Evolutionary conservation across 371 early-diverging fungal genomes (phyloP), one percentile per base, ranked within the genome.

Genomic region (Thermomucor indicae-seudaticae): DNA sequence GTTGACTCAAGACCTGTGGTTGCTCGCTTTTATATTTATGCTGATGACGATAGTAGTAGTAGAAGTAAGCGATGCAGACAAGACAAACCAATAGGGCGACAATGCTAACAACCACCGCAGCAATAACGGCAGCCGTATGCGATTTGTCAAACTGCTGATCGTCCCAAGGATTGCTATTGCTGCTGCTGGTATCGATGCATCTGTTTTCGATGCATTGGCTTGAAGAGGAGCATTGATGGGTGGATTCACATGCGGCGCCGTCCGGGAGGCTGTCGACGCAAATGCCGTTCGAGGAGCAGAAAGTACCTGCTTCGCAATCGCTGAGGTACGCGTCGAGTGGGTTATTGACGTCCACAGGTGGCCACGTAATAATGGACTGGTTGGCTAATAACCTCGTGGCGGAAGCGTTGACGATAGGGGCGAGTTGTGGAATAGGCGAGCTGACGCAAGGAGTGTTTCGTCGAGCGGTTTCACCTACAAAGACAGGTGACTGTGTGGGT

Each of bases 221-320:
- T 1, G 43, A 24, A 27, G 46, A 25, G 8, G 4, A 17, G 38
- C 61, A 61, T 34, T 61, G 56, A 40, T 61, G 47, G 1, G 56
- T 55, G 2, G 61, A 55, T 11, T 52, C 49, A 45, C 61, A 61
- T 8, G 29, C 28, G 11, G 28, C 52, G 27, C 31, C 44, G 17
- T 51, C 43, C 39, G 40, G 45, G 11, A 35, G 27, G 16, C 42
- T 28, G 16, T 54, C 30, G 1, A 56, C 31, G 34, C 61, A 61
- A n/a, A 40, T 55, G 25, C 27, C 49, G 1, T 30, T 17, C 7
- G 35, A 30, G 17, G 32, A 34, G 43, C 61, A 61, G 24, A 43
- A 61, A 14, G 61, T 61, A 30, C 43, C 43, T 2, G 34, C 19
- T 46, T 55, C 62, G 42, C 62, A 62, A 39, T 62, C 52, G 47